A percentile compares a stretch with the other conserved stretches of the same genome.
These are phyloP conservation scores for Pichia kluyveri DNA, from an alignment of 805 yeast species.

Conservation along the genomic window DNA sequence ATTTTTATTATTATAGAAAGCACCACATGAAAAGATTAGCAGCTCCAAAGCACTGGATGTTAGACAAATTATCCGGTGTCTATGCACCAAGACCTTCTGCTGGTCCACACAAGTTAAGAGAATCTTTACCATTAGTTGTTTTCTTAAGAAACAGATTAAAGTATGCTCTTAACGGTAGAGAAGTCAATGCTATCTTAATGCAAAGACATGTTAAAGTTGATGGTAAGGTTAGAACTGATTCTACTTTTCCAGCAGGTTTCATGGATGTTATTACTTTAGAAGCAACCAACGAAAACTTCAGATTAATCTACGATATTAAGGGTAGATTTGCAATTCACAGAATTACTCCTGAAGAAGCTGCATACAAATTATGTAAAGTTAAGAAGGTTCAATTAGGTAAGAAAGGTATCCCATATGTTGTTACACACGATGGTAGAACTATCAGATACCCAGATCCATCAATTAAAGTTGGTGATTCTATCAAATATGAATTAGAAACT, in stretches of 20 bases:
- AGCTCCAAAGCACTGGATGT: conserved; percentile 99
- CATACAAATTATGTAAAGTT: conserved; percentile 97
- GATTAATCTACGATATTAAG: conserved; percentile 96
- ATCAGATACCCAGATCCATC: conserved; percentile 98
- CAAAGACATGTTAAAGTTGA: conserved; percentile 98
- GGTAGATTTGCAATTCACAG: conserved; percentile 99
- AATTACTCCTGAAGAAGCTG: conserved; percentile 97
- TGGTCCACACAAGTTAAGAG: conserved; percentile 99
- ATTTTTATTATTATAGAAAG: conserved; percentile 48
- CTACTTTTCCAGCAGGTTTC: conserved; percentile 99
- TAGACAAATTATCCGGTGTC: conserved; percentile 98
- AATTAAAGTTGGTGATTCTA: conserved; percentile 95
- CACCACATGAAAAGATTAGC: conserved; percentile 99
- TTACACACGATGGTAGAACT: conserved; percentile 99
- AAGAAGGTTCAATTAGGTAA: conserved; percentile 98
- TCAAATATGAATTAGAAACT: conserved; percentile 90
- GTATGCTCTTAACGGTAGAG: conserved; percentile 98
- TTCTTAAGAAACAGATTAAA: conserved; percentile 97
- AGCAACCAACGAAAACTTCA: conserved; percentile 99
- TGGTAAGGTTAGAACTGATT: conserved; percentile 98
- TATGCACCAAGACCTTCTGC: conserved; percentile 99
- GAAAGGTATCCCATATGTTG: conserved; percentile 97
- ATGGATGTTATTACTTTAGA: conserved; percentile 97
- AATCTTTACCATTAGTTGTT: conserved; percentile 93
- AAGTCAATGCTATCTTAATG: conserved; percentile 96